phyloP scores from a whole-genome alignment of 106 monocot species.

The Apostasia shenzhenica region DNA sequence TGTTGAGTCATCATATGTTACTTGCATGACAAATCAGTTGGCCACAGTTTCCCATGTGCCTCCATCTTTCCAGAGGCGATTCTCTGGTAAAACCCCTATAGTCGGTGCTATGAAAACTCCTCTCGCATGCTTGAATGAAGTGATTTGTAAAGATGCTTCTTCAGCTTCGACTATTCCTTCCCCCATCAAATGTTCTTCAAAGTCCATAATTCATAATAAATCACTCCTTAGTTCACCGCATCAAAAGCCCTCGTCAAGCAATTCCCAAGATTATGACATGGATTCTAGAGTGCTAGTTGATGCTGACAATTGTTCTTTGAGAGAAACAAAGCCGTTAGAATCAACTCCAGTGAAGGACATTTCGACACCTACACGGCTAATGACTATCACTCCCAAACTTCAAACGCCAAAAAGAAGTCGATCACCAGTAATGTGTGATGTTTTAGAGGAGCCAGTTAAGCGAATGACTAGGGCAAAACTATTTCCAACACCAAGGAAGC shows the following conservation, averaged over 20 bases:
- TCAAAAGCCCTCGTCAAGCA: background rate
- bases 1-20: background rate
- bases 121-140: conserved; percentile 10
- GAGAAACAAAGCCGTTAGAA: conserved; percentile 11
- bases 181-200: conserved; percentile 9
- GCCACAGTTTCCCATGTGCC: conserved; percentile 40
- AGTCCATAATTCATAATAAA: conserved; percentile 11
- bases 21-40: conserved; percentile 9
- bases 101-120: conserved; percentile 18
- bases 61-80: conserved; percentile 38
- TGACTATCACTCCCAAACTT: conserved; percentile 66
- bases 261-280: background rate
- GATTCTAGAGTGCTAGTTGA: background rate
- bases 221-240: conserved; percentile 11
- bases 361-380: conserved; percentile 36
- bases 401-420: conserved; percentile 39
- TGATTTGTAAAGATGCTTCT: conserved; percentile 9
- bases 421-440: conserved; percentile 6
- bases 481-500: conserved; percentile 53
- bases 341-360: conserved; percentile 47
- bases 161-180: conserved; percentile 8
- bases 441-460: conserved; percentile 27
- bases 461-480: conserved; percentile 38
- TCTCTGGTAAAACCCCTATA: conserved; percentile 24
- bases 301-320: background rate